Conservation (phyloP, 2,329 filamentous ascomycete species). For the Aspergillus pseudotamarii region DNA sequence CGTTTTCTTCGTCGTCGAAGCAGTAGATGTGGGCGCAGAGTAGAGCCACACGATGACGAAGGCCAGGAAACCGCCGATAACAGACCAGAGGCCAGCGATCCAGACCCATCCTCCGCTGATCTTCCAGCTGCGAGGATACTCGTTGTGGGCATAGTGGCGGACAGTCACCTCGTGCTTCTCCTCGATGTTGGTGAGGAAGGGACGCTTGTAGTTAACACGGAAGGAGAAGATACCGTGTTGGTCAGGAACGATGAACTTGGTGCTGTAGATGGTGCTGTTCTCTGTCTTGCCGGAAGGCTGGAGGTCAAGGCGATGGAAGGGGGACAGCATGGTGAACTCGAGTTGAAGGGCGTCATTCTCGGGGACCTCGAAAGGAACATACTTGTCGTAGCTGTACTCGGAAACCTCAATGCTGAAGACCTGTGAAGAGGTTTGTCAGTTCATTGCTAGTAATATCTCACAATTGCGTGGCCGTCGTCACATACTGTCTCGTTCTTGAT, state of each 20-base stretch:
- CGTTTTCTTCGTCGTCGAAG: constrained; percentile 50
- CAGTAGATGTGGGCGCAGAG: constrained; percentile 56
- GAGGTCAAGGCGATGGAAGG: constrained; percentile 87
- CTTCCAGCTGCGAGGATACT: constrained; percentile 87
- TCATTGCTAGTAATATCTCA: constrained; percentile 7
- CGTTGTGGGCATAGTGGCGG: constrained; percentile 94
- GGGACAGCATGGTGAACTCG: constrained; percentile 98
- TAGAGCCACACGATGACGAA: constrained; percentile 92
- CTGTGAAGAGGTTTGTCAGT: constrained; percentile 51
- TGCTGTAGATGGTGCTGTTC: constrained; percentile 72
- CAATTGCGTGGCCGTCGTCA: constrained; percentile 32
- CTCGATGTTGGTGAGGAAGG: constrained; percentile 84
- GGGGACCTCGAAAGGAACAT: constrained; percentile 72
- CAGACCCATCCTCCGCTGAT: constrained; percentile 94
- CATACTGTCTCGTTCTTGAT: constrained; percentile 96
- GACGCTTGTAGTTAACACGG: constrained; percentile 93
- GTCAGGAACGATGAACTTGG: constrained; percentile 81
- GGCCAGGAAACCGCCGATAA: constrained; percentile 77
- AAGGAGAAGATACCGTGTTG: constrained; percentile 99
- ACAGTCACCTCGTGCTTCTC: constrained; percentile 96
- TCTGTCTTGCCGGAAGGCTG: constrained; percentile 58
- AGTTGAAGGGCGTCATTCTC: constrained; percentile 78
- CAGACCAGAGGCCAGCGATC: constrained; percentile 84
- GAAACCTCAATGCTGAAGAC: constrained; percentile 86
- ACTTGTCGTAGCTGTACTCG: constrained; percentile 76